These are phyloP conservation scores for Cryptococcus hybrid DNA, from an alignment of 1,284 basidiomycete genomes.

Conservation along the genomic window DNA sequence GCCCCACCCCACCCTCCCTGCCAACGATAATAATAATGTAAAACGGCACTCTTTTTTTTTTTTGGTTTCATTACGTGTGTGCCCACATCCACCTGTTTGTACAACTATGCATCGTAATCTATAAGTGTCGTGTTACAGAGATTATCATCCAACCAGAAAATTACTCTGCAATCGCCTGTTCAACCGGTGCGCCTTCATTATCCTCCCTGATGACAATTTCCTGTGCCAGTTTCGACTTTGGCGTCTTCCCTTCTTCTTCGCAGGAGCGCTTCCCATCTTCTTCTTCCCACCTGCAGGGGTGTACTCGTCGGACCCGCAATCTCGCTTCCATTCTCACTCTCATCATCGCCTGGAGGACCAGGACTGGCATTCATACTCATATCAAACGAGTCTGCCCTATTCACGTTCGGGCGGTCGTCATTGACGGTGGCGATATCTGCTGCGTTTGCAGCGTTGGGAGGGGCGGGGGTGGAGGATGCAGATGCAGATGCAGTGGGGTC, in stretches of 20 bases:
- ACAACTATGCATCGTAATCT: constrained; percentile 9
- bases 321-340: constrained; percentile 1
- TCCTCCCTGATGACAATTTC: constrained; percentile 34
- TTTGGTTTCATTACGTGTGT: neutral
- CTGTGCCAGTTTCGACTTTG: constrained; percentile 44
- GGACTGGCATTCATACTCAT: neutral
- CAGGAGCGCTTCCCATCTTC: constrained; percentile 3
- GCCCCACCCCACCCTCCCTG: too few species aligned
- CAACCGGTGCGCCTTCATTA: constrained; percentile 19
- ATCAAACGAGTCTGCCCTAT: neutral
- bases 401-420: neutral
- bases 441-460: neutral
- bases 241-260: constrained; percentile 12
- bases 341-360: neutral
- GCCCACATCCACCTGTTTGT: constrained; percentile 1
- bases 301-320: neutral
- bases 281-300: neutral
- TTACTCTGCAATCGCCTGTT: constrained; percentile 28
- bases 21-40: neutral
- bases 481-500: constrained; percentile 1
- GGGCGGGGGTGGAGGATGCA: neutral
- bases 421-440: neutral
- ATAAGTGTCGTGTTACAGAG: neutral
- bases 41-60: neutral
- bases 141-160: neutral